phyloP scores from a whole-genome alignment of 2,329 filamentous ascomycete species.

The Alternaria panax region DNA sequence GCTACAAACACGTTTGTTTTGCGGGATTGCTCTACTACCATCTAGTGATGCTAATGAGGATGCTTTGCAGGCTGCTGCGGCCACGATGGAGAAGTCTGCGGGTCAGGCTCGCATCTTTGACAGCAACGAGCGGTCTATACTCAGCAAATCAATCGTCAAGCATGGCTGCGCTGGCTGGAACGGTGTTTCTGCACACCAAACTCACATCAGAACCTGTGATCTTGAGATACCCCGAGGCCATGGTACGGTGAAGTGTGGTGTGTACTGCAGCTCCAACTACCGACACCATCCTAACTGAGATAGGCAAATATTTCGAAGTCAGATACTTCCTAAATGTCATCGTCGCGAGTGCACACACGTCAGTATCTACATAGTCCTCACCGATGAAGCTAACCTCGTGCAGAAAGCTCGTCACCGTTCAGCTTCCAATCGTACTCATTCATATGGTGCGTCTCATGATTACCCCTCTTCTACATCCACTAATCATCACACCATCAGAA shows the following conservation, averaged over 20 bases:
- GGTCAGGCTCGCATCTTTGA: constrained; percentile 62
- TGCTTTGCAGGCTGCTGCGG: constrained; percentile 53
- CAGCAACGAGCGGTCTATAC: constrained; percentile 58
- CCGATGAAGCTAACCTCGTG: constrained; percentile 22
- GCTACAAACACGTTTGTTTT: constrained; percentile 57
- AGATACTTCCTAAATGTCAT: constrained; percentile 63
- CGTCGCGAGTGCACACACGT: constrained; percentile 55
- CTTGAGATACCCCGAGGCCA: constrained; percentile 60
- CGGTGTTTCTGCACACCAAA: constrained; percentile 56
- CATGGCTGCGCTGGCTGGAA: constrained; percentile 56
- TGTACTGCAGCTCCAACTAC: background rate
- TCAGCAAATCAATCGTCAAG: constrained; percentile 55
- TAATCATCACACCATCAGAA: constrained; percentile 45
- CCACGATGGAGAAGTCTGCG: constrained; percentile 58
- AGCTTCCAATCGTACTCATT: constrained; percentile 63
- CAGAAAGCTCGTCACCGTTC: constrained; percentile 60
- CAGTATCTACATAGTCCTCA: constrained; percentile 12
- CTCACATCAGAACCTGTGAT: constrained; percentile 58
- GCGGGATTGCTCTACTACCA: background rate
- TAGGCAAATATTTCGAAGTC: constrained; percentile 64
- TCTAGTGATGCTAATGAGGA: constrained; percentile 28
- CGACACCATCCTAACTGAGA: constrained; percentile 9
- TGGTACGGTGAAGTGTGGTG: constrained; percentile 60
- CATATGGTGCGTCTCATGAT: constrained; percentile 56
- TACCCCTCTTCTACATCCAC: background rate